A percentile compares a stretch with the other conserved stretches of the same genome.
Conservation (phyloP, 2,329 filamentous ascomycete species). For the Pyrenophora seminiperda region DNA sequence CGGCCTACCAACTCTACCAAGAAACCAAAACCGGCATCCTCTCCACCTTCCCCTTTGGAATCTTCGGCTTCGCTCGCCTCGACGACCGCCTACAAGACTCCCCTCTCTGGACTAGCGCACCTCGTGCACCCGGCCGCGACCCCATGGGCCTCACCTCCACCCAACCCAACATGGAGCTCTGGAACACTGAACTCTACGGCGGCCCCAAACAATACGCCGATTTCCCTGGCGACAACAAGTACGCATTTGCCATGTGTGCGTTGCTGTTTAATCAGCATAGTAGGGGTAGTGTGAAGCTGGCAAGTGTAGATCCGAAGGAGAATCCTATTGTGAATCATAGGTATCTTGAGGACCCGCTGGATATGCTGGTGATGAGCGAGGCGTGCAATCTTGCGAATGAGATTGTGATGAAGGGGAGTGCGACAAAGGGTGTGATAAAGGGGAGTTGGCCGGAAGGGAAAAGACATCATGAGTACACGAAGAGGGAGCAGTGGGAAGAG, state of each 20-base stretch:
- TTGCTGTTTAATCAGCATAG: slow-evolving; percentile 64
- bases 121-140: slow-evolving; percentile 55
- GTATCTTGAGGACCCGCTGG: slow-evolving; percentile 63
- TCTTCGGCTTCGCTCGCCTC: slow-evolving; percentile 66
- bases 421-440: slow-evolving; percentile 64
- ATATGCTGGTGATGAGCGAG: slow-evolving; percentile 64
- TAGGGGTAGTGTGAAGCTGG: slow-evolving; percentile 60
- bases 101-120: slow-evolving; percentile 60
- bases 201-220: slow-evolving; percentile 63
- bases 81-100: slow-evolving; percentile 63
- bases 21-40: slow-evolving; percentile 63
- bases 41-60: slow-evolving; percentile 67
- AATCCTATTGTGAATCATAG: slow-evolving; percentile 64
- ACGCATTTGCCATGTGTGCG: slow-evolving; percentile 63
- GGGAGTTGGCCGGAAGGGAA: slow-evolving; percentile 63
- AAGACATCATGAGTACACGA: slow-evolving; percentile 59
- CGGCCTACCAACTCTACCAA: slow-evolving; percentile 61
- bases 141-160: slow-evolving; percentile 64
- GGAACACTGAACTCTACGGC: slow-evolving; percentile 66
- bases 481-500: slow-evolving; percentile 63
- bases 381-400: slow-evolving; percentile 65
- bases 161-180: slow-evolving; percentile 68
- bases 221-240: slow-evolving; percentile 59
- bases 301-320: slow-evolving; percentile 54
- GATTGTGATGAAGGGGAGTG: slow-evolving; percentile 62